Base-by-base conservation (phyloP, 768 basidiomycete genomes). In the Pleurotus djamor region DNA sequence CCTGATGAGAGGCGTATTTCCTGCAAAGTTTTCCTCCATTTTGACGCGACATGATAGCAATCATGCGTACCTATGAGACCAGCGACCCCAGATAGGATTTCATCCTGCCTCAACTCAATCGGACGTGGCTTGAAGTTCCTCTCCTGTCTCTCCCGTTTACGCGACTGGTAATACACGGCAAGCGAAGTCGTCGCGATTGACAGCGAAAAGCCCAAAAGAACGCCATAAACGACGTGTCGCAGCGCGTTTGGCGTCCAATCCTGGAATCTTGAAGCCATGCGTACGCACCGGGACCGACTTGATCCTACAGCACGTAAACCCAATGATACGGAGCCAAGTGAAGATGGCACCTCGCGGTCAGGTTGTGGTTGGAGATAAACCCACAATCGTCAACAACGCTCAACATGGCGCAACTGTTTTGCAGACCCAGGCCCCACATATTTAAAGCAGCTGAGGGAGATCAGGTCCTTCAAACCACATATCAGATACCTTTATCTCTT, bases 1-100 rank as follows among this genome's bases (percentile, higher is more conserved):
- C 62, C 96, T 81, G 48, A 98, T 78, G 59, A 99, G 76, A 1
- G 97, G 96, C 0, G 97, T 98, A 67, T 98, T 97, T 45, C 96
- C 96, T 97, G 58, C 28, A 28, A 17, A 21, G 38, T 34, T 10
- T 6, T 8, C 9, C 32, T 43, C 57, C 3, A 34, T 4, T 34
- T 47, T 16, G 34, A 32, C 14, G 10, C 28, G 32, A 61, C 49
- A 10, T 48, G 21, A 54, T 28, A 16, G 13, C 3, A 34, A 58
- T 7, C 17, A 49, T 16, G 64, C 82, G 17, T 59, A 94, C 94
- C 94, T 59, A 98, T 96, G 36, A 93, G 69, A 2, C 93, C 95
- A 9, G 86, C 84, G 4, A 97, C 87, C 0, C 96, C 95, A 5
- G 79, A 73, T 4, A 95, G 79, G 5, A 94, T 74, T 64, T 96